Evolutionary conservation across 2,329 filamentous ascomycete genomes (phyloP), one percentile per base, ranked within the genome.

Genomic region (Colletotrichum sp.): DNA sequence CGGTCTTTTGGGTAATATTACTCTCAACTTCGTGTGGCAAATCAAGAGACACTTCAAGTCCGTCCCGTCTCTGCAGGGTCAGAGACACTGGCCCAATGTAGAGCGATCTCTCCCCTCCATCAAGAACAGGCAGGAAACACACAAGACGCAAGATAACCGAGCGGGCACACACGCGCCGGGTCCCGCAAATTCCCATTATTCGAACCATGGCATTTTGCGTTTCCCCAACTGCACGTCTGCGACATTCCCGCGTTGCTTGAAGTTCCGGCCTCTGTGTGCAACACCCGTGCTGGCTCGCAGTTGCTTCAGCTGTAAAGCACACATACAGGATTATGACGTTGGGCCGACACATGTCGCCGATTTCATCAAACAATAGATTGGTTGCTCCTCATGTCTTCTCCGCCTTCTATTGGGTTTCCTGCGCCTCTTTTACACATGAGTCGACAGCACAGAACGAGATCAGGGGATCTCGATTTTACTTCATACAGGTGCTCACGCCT

Each of bases 161-260:
- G 56, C 30, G 43, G n/a, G 43, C 43, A 52, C 43, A 52, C 58
- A 73, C 58, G 34, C 43, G 24, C 58, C 34, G 9, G 32, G n/a
- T 68, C 64, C 58, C 34, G 55, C 70, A 36, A 72, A 73, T 75
- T 26, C 69, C 73, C 73, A 75, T 75, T 16, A 10, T 58, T 34
- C 21, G 21, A 38, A 68, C n/a, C 26, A 75, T 75, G 70, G 73
- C 21, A 73, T 75, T 72, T 48, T 66, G 26, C 55, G 36, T 55
- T 66, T 28, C 24, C 52, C 61, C 30, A 66, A 21, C 43, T 28
- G 28, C 28, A n/a, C 18, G 18, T 60, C 65, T 60, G 66, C 66
- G 55, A 61, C 52, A 69, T 52, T 28, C 64, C 52, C 34, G 34
- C 61, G 58, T 21, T 38, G 61, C 28, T 32, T n/a, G 24, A 15